phyloP scores from a whole-genome alignment of 1,139 yeast species.

The Spathaspora sp. region DNA sequence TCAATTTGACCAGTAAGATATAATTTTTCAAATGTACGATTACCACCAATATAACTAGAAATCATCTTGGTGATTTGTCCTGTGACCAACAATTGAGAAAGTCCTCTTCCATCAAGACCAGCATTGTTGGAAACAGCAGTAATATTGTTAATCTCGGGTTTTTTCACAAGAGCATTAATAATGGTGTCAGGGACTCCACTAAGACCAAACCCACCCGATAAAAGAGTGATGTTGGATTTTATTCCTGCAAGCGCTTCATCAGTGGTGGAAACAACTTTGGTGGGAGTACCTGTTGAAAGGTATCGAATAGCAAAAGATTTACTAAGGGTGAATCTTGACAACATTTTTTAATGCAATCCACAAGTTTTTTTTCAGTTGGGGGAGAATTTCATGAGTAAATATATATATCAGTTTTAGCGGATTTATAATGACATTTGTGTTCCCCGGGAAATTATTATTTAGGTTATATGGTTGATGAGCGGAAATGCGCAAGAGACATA shows the following conservation, averaged over 20 bases:
- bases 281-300: constrained; percentile 8
- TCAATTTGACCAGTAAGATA: constrained; percentile 46
- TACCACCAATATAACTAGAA: constrained; percentile 48
- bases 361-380: background rate
- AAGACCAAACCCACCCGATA: constrained; percentile 51
- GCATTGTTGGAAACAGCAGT: constrained; percentile 53
- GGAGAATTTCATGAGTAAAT: background rate
- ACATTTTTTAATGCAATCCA: background rate
- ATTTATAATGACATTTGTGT: background rate
- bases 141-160: constrained; percentile 30
- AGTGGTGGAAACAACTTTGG: constrained; percentile 22
- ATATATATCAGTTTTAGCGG: background rate
- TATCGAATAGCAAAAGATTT: constrained; percentile 8
- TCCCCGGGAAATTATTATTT: background rate
- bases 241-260: constrained; percentile 34
- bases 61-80: constrained; percentile 50
- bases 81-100: constrained; percentile 37
- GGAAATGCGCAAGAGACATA: background rate
- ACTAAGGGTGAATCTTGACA: background rate
- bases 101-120: constrained; percentile 48
- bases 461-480: background rate
- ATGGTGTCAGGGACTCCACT: constrained; percentile 50
- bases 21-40: constrained; percentile 40
- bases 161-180: constrained; percentile 35
- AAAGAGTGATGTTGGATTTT: constrained; percentile 29